A percentile compares a stretch with the other conserved stretches of the same genome.
phyloP scores from a whole-genome alignment of 352 stramenopile species.

The Phytophthora tubulina region DNA sequence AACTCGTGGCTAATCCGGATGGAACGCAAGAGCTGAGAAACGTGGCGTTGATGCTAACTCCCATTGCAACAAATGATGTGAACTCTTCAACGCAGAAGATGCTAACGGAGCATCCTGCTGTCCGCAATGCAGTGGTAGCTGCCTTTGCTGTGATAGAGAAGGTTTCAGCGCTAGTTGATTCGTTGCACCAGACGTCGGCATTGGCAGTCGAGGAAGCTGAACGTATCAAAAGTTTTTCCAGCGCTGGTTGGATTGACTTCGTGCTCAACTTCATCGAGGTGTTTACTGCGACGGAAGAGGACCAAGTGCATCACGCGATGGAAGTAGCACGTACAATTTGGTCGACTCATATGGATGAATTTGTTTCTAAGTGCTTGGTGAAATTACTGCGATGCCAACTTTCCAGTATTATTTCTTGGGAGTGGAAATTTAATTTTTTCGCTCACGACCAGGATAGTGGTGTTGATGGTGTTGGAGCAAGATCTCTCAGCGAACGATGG shows the following conservation, averaged over 20 bases:
- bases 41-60: not conserved
- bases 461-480: not conserved
- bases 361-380: conserved; percentile 35
- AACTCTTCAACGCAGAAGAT: conserved; percentile 10
- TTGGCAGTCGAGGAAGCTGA: conserved; percentile 19
- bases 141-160: conserved; percentile 34
- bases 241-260: conserved; percentile 33
- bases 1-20: conserved; percentile 7
- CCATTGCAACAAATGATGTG: not conserved
- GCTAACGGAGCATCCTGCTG: conserved; percentile 19
- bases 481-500: conserved; percentile 39
- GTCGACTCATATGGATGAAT: conserved; percentile 31
- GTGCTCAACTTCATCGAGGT: conserved; percentile 20
- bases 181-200: conserved; percentile 13
- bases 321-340: conserved; percentile 19
- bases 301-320: conserved; percentile 1
- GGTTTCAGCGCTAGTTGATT: conserved; percentile 24
- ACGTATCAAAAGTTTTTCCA: conserved; percentile 23
- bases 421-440: conserved; percentile 61
- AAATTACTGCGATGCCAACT: conserved; percentile 46
- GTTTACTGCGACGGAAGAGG: conserved; percentile 10
- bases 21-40: conserved; percentile 13
- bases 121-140: conserved; percentile 36
- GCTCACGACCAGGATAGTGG: not conserved
- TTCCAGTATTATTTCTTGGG: conserved; percentile 36